Percentiles rank a stretch among this genome's conserved stretches.
phyloP scores from a whole-genome alignment of 495 filamentous ascomycete species.

The Aspergillus avenaceus region DNA sequence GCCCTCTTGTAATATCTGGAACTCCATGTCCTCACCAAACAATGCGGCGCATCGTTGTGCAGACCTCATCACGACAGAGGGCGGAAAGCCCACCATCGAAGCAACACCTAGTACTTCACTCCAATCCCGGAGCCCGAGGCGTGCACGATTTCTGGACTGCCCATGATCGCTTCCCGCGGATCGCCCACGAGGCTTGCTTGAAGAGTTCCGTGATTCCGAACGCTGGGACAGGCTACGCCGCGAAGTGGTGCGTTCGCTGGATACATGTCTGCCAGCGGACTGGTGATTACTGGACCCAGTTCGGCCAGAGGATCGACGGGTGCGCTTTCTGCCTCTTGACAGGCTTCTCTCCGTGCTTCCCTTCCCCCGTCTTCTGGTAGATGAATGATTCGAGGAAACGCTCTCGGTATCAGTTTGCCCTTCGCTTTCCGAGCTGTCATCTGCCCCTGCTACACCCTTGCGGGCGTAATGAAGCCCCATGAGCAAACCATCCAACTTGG shows the following conservation, averaged over 20 bases:
- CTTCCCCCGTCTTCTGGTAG: slow-evolving; percentile 10
- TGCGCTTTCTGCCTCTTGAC: slow-evolving; percentile 29
- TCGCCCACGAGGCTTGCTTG: slow-evolving; percentile 13
- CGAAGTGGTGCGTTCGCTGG: background rate
- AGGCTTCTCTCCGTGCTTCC: slow-evolving; percentile 10
- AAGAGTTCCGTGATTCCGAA: slow-evolving; percentile 11
- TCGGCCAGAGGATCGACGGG: slow-evolving; percentile 5
- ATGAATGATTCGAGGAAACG: slow-evolving; percentile 10
- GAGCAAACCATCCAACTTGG: slow-evolving; percentile 62
- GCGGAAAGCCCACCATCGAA: slow-evolving; percentile 61
- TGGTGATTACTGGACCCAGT: slow-evolving; percentile 6
- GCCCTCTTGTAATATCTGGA: slow-evolving; percentile 53
- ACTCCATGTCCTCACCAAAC: slow-evolving; percentile 61
- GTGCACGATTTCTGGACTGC: slow-evolving; percentile 11
- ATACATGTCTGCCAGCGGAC: slow-evolving; percentile 7
- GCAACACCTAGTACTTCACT: slow-evolving; percentile 74
- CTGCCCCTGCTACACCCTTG: slow-evolving; percentile 33
- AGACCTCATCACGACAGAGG: slow-evolving; percentile 57
- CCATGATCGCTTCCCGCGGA: slow-evolving; percentile 11
- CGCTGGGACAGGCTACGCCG: background rate
- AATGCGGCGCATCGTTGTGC: slow-evolving; percentile 65
- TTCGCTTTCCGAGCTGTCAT: slow-evolving; percentile 19
- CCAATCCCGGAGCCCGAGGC: slow-evolving; percentile 65
- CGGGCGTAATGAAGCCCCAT: slow-evolving; percentile 61
- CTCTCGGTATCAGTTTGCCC: slow-evolving; percentile 20